phyloP scores from a whole-genome alignment of 352 stramenopile species.

The Phytopythium boreale region DNA sequence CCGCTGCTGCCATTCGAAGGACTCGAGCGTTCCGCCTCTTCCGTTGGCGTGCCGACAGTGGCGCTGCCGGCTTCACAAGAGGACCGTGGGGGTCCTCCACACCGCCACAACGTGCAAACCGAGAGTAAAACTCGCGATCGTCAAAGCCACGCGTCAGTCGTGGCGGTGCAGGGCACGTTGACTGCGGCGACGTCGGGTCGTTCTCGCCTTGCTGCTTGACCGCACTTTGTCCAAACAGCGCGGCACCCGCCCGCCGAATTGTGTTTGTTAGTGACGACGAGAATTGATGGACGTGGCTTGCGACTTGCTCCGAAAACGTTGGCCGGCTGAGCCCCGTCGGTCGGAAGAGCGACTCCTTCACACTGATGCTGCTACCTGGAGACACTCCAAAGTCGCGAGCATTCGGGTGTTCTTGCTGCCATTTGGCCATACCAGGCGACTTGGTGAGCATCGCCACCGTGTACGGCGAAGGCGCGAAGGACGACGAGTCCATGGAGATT shows the following conservation, averaged over 20 bases:
- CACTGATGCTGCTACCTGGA: slow-evolving; percentile 19
- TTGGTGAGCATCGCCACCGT: slow-evolving; percentile 2
- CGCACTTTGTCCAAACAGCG: slow-evolving; percentile 19
- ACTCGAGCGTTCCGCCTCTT: slow-evolving; percentile 10
- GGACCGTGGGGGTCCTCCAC: slow-evolving; percentile 19
- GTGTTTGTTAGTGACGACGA: slow-evolving; percentile 40
- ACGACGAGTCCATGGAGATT: slow-evolving; percentile 15
- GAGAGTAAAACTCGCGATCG: slow-evolving; percentile 40
- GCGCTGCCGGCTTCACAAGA: slow-evolving; percentile 8
- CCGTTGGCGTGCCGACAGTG: slow-evolving; percentile 7
- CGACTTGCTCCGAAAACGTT: slow-evolving; percentile 15
- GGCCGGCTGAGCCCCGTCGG: slow-evolving; percentile 9
- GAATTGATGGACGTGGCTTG: slow-evolving; percentile 33
- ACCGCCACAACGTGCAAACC: slow-evolving; percentile 19
- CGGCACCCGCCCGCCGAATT: slow-evolving; percentile 21
- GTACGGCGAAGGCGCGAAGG: slow-evolving; percentile 1
- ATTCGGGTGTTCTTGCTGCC: slow-evolving; percentile 11
- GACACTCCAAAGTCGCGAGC: slow-evolving; percentile 10
- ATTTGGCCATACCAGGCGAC: slow-evolving; percentile 10
- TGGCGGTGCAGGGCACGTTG: slow-evolving; percentile 32
- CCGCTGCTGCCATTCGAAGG: slow-evolving; percentile 20
- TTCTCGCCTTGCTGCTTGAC: slow-evolving; percentile 6
- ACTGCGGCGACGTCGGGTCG: slow-evolving; percentile 42
- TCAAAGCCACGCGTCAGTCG: slow-evolving; percentile 36
- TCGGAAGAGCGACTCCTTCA: slow-evolving; percentile 37